Evolutionary conservation across 192 early-diverging fungal genomes (phyloP), one percentile per base, ranked within the genome.

Genomic region (Chytriomyces hyalinus): DNA sequence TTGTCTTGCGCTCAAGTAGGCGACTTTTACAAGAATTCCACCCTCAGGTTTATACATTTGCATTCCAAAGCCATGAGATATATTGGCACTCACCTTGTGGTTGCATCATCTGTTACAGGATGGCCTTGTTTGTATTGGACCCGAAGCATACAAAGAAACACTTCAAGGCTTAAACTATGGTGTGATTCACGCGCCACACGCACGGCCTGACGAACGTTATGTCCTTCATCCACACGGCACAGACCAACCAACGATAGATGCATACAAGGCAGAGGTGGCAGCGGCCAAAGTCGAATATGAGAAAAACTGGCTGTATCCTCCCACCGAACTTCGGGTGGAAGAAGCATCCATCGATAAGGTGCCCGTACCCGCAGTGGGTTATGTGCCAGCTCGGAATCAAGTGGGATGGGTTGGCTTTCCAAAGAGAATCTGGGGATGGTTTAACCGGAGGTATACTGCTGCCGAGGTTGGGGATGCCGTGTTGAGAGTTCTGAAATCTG

Each of bases 331-430:
- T 36, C 44, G 50, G n/a, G 46, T 63, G 60, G 53, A 46, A 22
- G 72, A 13, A 63, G 17, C 50, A 7, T 9, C n/a, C 9, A 13
- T 15, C 43, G 59, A 7, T n/a, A 0, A 13, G 36, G 36, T n/a
- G 28, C 24, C 1, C 20, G 46, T 61, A 7, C 72, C 72, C 0
- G 20, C 45, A n/a, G 53, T 73, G 13, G 72, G 72, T 9, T 73
- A 73, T 20, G 22, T 73, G 9, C 61, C 72, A 44, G 26, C 60
- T 9, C 10, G 61, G 43, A n/a, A 44, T 17, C 43, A 62, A 11
- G 72, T 73, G 28, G 72, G 72, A 47, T 73, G 72, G 72, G 20
- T 59, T 62, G 72, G 72, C 6, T 59, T 73, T 59, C 22, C 24
- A 10, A n/a, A 36, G 26, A 57, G 72, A n/a, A 47, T 47, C 5